Evolutionary conservation across 2,329 filamentous ascomycete species (phyloP), one percentile per base, ranked within the genome.

Genomic region (Xylaria multiplex): DNA sequence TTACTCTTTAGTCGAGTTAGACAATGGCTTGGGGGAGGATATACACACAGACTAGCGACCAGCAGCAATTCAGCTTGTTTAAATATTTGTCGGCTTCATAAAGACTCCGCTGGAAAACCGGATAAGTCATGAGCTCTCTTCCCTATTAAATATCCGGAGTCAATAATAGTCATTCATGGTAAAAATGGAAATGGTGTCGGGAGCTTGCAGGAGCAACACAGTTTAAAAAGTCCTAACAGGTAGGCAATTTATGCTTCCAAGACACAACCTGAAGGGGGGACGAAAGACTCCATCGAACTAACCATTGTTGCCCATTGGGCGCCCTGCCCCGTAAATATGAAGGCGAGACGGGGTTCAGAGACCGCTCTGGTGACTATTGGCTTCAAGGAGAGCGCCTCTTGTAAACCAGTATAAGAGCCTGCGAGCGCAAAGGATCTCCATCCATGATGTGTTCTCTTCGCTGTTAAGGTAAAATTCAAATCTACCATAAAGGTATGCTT

Each of bases 291-390:
- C 32, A 35, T 7, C 32, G 6, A 8, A 35, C 32, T 35, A 11
- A 35, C 32, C 81, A 83, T 83, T 0, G 73, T 73, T 2, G 76
- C 71, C 78, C 81, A 83, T 55, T 83, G 82, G 0, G 81, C 81
- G 2, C 82, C 82, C 59, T 84, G 82, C 4, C 82, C 81, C 0
- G 80, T 83, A 70, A 83, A 84, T 40, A 81, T 72, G 58, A 76
- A 76, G 13, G 62, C 64, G 7, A 69, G 62, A 13, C 67, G 42
- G 43, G 67, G 50, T 35, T 66, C 53, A 3, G 60, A 43, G 35
- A 58, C 43, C 5, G 53, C 58, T 48, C 64, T 55, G 14, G 37
- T 64, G 19, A 37, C 24, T n/a, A 49, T 24, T 24, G 59, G 56
- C n/a, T 64, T 58, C 16, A 24, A 43, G 2, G 59, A 58, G 32